A percentile compares a stretch with the other conserved stretches of the same genome.
phyloP scores from a whole-genome alignment of 192 early-diverging fungal genomes.

The Coemansia brasiliensis region DNA sequence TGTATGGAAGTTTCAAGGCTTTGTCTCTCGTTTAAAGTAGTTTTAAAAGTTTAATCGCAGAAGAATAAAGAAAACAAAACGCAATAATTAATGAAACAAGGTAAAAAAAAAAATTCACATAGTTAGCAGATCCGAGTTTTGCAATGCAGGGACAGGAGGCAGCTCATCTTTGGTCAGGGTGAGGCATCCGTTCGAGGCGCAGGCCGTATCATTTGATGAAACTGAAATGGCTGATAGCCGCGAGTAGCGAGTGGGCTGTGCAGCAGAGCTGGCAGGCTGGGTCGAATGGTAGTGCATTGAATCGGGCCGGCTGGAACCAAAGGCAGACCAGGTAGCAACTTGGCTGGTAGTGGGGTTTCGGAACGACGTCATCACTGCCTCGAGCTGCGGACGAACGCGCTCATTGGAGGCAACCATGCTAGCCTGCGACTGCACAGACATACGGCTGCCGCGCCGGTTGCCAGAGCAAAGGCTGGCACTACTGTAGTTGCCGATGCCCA shows the following conservation, averaged over 20 bases:
- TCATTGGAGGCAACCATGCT: conserved; percentile 20
- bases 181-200: conserved; percentile 29
- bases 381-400: conserved; percentile 32
- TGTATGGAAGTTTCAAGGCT: conserved; percentile 52
- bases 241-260: conserved; percentile 17
- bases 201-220: conserved; percentile 48
- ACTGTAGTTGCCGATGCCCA: neutral
- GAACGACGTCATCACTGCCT: conserved; percentile 40
- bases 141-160: conserved; percentile 1
- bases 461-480: neutral
- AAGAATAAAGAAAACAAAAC: neutral
- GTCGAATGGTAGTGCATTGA: conserved; percentile 11
- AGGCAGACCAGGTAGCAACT: conserved; percentile 41
- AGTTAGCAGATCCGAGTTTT: neutral
- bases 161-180: conserved; percentile 25
- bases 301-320: conserved; percentile 5
- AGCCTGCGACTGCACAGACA: conserved; percentile 29
- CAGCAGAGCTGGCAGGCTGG: neutral
- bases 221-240: conserved; percentile 42
- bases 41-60: neutral
- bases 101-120: neutral
- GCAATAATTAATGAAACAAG: conserved; percentile 4
- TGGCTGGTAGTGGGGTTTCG: conserved; percentile 27
- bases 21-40: conserved; percentile 23
- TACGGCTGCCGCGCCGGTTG: conserved; percentile 10